Evolutionary conservation across 495 filamentous ascomycete genomes (phyloP).

Genomic region (Friedmanniomyces simplex): DNA sequence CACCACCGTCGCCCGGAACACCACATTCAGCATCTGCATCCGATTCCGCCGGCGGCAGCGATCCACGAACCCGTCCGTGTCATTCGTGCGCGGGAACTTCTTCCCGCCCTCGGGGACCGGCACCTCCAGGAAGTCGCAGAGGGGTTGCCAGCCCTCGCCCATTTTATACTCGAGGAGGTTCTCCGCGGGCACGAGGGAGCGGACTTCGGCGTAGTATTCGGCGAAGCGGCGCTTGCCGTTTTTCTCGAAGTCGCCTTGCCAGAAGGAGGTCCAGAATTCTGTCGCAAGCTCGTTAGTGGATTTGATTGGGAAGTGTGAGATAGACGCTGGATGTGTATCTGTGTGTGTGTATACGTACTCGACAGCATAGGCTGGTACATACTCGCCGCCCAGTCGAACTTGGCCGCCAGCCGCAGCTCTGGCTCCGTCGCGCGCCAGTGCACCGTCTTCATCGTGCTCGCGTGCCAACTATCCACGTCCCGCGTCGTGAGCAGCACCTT

Average conservation of each 20-base stretch:
- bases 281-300: too few relatives aligned
- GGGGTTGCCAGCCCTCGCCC: constrained; percentile 54
- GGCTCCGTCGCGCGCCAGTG: constrained; percentile 29
- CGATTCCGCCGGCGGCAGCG: constrained; percentile 50
- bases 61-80: constrained; percentile 48
- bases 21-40: constrained; percentile 51
- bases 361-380: constrained; percentile 30
- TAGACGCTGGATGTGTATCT: too few relatives aligned
- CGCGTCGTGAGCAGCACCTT: constrained; percentile 56
- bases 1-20: constrained; percentile 42
- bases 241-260: constrained; percentile 28
- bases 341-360: constrained; percentile 13
- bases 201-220: constrained; percentile 27
- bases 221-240: constrained; percentile 26
- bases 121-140: constrained; percentile 57
- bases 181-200: constrained; percentile 32
- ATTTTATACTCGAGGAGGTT: constrained; percentile 56
- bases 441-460: constrained; percentile 34
- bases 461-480: constrained; percentile 51
- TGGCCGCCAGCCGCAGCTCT: constrained; percentile 25
- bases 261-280: constrained; percentile 28
- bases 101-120: constrained; percentile 44
- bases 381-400: constrained; percentile 28
- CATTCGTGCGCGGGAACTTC: constrained; percentile 39
- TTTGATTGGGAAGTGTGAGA: too few relatives aligned